Conservation (phyloP, 2,329 filamentous ascomycete species). For the Aspergillus fischeri region DNA sequence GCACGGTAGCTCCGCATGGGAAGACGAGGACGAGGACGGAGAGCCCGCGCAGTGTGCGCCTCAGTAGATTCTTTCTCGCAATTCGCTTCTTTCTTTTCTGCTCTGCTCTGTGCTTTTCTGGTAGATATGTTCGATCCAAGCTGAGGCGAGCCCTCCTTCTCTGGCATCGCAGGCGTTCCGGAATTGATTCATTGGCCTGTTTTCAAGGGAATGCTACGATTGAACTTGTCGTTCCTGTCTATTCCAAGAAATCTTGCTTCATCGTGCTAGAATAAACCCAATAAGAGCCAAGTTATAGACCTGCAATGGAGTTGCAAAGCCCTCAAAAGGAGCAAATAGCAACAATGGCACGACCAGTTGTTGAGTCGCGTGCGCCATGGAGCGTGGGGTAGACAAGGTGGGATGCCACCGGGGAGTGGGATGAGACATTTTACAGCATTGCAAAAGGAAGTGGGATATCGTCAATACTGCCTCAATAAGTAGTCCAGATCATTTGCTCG, state of each 20-base stretch:
- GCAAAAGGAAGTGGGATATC: neutral
- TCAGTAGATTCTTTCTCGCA: constrained; percentile 34
- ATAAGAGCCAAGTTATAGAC: neutral
- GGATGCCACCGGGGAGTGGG: neutral
- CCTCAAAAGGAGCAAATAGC: neutral
- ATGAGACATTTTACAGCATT: neutral
- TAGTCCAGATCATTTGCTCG: no score
- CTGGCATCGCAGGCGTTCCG: constrained; percentile 30
- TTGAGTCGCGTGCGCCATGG: neutral
- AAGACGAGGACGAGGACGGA: constrained; percentile 46
- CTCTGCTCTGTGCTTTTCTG: constrained; percentile 2
- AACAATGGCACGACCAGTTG: neutral
- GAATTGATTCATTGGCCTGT: neutral
- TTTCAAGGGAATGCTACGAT: neutral
- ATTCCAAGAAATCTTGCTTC: neutral
- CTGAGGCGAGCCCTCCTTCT: constrained; percentile 6
- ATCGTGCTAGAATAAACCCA: neutral
- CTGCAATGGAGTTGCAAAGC: neutral
- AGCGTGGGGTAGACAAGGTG: constrained; percentile 4
- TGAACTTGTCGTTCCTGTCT: neutral
- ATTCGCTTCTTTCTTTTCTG: constrained; percentile 1
- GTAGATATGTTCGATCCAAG: constrained; percentile 18
- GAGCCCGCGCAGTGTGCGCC: constrained; percentile 47
- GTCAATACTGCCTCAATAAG: no score
- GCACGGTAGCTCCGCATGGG: constrained; percentile 43